Conservation (phyloP, 2,329 filamentous ascomycete genomes). For the Spiromastix sp. region DNA sequence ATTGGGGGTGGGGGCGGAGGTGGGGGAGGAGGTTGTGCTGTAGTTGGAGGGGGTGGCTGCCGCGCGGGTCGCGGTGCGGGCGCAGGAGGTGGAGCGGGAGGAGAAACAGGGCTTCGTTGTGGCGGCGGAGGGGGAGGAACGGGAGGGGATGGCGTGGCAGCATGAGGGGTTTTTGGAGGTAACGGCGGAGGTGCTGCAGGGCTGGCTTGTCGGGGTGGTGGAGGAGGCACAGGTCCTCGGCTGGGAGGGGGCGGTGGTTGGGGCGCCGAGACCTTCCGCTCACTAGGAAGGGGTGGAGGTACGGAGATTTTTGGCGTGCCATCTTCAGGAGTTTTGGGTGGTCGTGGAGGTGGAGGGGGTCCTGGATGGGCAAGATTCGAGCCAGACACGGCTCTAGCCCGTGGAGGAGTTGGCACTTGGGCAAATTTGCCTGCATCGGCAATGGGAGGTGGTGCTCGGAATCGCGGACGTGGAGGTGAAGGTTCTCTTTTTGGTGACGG, state of each 20-base stretch:
- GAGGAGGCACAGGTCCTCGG: slow-evolving; percentile 61
- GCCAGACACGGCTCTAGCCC: slow-evolving; percentile 40
- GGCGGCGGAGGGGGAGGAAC: slow-evolving; percentile 31
- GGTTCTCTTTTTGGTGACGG: slow-evolving; percentile 56
- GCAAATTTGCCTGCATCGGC: slow-evolving; percentile 85
- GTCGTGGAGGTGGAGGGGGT: slow-evolving; percentile 51
- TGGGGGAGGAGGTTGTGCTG: slow-evolving; percentile 35
- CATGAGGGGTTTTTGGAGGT: slow-evolving; percentile 33
- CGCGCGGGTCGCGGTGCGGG: slow-evolving; percentile 24
- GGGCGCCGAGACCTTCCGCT: slow-evolving; percentile 50
- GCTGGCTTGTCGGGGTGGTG: slow-evolving; percentile 45
- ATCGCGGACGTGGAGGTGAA: slow-evolving; percentile 60
- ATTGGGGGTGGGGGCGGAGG: slow-evolving; percentile 37
- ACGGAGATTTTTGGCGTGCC: slow-evolving; percentile 57
- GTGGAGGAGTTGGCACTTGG: slow-evolving; percentile 36
- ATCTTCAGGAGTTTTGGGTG: slow-evolving; percentile 59
- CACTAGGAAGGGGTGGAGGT: slow-evolving; percentile 67
- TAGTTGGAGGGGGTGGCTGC: slow-evolving; percentile 23
- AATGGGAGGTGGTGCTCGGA: slow-evolving; percentile 77
- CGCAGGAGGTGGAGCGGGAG: slow-evolving; percentile 30
- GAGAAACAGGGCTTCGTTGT: slow-evolving; percentile 26
- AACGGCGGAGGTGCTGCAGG: slow-evolving; percentile 40
- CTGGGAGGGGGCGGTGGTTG: slow-evolving; percentile 69
- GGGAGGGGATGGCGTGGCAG: slow-evolving; percentile 45
- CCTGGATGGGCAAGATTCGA: slow-evolving; percentile 42